These are phyloP conservation scores for Sporothrix luriei DNA, from an alignment of 2,329 filamentous ascomycete species.

Conservation along the genomic window DNA sequence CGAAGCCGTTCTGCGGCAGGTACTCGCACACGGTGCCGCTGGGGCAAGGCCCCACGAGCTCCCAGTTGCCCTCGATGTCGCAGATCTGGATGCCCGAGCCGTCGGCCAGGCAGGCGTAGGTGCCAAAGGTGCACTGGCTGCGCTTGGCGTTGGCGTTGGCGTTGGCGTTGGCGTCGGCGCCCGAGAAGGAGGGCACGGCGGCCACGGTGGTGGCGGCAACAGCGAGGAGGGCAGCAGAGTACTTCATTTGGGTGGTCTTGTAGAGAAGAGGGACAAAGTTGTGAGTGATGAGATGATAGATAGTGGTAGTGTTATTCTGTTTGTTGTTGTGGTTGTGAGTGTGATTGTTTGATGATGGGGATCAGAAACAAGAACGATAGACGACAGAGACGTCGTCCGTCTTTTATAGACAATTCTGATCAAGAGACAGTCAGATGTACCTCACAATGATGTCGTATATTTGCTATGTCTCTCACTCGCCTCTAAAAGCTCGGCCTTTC, in stretches of 20 bases:
- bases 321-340: conserved; percentile 8
- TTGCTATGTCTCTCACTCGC: no score
- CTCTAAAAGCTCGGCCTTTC: not conserved
- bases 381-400: not conserved
- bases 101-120: conserved; percentile 38
- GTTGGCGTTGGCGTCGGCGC: not conserved
- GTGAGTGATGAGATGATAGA: not conserved
- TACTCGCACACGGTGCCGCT: conserved; percentile 37
- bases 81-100: conserved; percentile 39
- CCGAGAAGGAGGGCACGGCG: conserved; percentile 24
- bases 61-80: conserved; percentile 36
- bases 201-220: conserved; percentile 29
- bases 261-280: not conserved
- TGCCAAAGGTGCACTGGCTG: conserved; percentile 38
- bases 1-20: conserved; percentile 38
- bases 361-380: not conserved
- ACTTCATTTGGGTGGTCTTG: conserved; percentile 31
- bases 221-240: conserved; percentile 26
- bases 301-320: not conserved
- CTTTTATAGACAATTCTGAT: conserved; percentile 1
- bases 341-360: conserved; percentile 3
- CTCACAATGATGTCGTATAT: conserved; percentile 2
- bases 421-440: no score
- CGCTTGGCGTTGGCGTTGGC: conserved; percentile 25
- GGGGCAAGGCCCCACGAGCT: conserved; percentile 39